Conservation (phyloP, 768 basidiomycete species). For the Antrodiella citrinella region DNA sequence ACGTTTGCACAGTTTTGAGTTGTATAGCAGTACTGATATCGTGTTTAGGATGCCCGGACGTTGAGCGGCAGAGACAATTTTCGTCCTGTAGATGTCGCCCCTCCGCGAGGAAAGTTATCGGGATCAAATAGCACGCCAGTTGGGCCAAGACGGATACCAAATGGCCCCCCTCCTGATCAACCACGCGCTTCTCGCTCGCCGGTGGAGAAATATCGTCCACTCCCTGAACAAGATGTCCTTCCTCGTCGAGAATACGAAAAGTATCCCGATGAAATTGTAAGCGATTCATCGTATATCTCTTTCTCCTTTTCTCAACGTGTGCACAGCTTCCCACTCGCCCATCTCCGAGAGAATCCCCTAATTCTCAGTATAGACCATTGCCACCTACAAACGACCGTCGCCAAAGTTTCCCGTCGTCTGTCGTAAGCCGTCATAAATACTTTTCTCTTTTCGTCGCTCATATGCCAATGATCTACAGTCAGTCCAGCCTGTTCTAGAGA, state of each 20-base stretch:
- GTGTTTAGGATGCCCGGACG: too few species aligned
- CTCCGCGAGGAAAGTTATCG: slow-evolving; percentile 2
- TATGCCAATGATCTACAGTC: too few species aligned
- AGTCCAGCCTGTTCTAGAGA: too few species aligned
- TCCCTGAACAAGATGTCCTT: not conserved
- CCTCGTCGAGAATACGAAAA: too few species aligned
- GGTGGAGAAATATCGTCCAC: not conserved
- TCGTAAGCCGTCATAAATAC: not conserved
- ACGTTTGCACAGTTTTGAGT: too few species aligned
- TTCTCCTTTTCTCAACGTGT: too few species aligned
- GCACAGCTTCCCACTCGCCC: not conserved
- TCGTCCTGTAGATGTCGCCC: too few species aligned
- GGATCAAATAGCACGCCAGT: slow-evolving; percentile 10
- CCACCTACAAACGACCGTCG: not conserved
- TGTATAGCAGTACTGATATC: too few species aligned
- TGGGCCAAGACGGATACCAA: not conserved
- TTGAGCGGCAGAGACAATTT: too few species aligned
- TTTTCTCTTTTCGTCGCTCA: too few species aligned
- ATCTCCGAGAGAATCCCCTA: too few species aligned
- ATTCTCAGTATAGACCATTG: not conserved
- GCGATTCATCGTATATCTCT: too few species aligned
- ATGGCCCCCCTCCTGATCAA: slow-evolving; percentile 2
- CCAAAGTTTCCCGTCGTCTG: not conserved
- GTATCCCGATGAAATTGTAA: not conserved
- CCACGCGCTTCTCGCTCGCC: not conserved